Evolutionary conservation across 1,139 yeast species (phyloP), one percentile per base, ranked within the genome.

Genomic region (Blastobotrys capitulatus): DNA sequence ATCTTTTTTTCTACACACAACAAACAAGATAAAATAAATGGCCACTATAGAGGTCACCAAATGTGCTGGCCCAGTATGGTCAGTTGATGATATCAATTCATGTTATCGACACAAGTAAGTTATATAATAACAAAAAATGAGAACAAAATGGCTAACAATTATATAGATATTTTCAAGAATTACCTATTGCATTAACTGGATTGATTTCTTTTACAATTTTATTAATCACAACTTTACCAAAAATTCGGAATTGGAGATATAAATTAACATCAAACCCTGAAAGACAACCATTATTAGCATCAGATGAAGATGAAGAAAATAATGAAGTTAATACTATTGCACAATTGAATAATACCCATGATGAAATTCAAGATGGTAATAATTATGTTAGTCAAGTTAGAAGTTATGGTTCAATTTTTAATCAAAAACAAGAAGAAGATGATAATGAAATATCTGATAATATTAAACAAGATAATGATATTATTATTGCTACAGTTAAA

Each of bases 51-150:
- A 35, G 22, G 20, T 35, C 22, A n/a, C 29, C 2, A n/a, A 18
- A n/a, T 59, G 65, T 38, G 16, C 55, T 12, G 63, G 59, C 38
- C 58, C 63, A 8, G 38, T 55, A 31, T 63, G 66, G 67, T 52
- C 51, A 26, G 55, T 54, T 9, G 67, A 63, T 40, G 66, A 62
- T 48, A 47, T 64, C 18, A 59, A 56, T 25, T 52, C 56, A 8
- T 64, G 68, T 45, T 55, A 52, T 44, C 49, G 59, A 27, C 66
- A 64, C 39, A 51, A 52, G 66, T 62, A 58, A 44, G 66, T 52
- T n/a, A n/a, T n/a, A n/a, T n/a, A n/a, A 13, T 26, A 3, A 18
- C 22, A 20, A 38, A 19, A 20, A 19, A 15, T 2, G 13, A 1
- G 35, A 29, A 22, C 31, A 12, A 8, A 10, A 13, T 10, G 5